Evolutionary conservation across 1,139 yeast species (phyloP), one percentile per base, ranked within the genome.

Genomic region (Zygoascus hellenicus): DNA sequence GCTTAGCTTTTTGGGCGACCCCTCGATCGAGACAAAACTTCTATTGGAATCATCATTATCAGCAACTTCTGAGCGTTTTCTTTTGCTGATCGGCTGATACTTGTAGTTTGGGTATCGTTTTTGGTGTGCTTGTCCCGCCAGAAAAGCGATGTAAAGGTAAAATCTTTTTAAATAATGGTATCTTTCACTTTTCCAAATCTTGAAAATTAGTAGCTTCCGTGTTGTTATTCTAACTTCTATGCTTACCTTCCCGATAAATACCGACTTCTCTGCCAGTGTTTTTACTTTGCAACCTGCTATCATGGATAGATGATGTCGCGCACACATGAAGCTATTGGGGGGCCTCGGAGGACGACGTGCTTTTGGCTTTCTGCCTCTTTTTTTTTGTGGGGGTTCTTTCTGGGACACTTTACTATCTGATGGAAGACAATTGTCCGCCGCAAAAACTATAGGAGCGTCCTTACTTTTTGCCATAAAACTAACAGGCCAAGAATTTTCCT

Each of bases 191-290:
- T 33, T 36, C 49, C 49, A 46, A 2, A 45, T 34, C 48, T 45
- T 10, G 15, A 28, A 14, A 30, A 5, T 10, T 26, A 14, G 15
- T 9, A 3, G 37, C 9, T 14, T 3, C 9, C 15, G 6, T 3
- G 17, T 16, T 3, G n/a, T n/a, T 38, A 43, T 30, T 15, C 17
- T 11, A 9, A 31, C 16, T 10, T 14, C 22, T 13, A 15, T 31
- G 45, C 51, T 38, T 36, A 49, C 48, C 26, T 43, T 43, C 7
- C 46, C 36, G n/a, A 49, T 29, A 10, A 41, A 38, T 5, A 11
- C 34, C 11, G 51, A 49, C 10, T 16, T 26, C 14, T 46, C 34
- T 7, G 13, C 11, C 4, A 34, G 13, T 3, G 38, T 26, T 16
- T 29, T 19, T 9, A 22, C 16, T 9, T 19, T 19, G 13, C 26